A percentile compares a stretch with the other conserved stretches of the same genome.
These are phyloP conservation scores for Tulasnella sp. DNA, from an alignment of 768 basidiomycete genomes.

Conservation along the genomic window DNA sequence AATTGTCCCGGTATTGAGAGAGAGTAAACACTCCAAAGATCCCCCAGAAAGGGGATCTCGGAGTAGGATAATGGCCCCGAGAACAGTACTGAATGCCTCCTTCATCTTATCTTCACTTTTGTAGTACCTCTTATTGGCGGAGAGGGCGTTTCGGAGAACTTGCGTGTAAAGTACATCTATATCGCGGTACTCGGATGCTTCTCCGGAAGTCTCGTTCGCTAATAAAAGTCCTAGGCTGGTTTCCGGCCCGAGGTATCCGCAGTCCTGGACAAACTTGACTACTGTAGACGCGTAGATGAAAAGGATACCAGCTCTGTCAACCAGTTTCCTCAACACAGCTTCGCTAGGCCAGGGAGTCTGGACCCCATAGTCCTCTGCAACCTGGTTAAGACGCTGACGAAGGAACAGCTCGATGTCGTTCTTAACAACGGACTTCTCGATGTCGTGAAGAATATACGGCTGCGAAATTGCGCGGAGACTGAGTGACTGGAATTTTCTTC, in stretches of 20 bases:
- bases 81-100: background rate
- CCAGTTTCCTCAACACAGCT: background rate
- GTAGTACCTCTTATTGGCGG: too few relatives aligned
- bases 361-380: background rate
- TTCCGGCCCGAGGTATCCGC: background rate
- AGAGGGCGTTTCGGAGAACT: background rate
- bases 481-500: background rate
- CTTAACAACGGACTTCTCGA: constrained; percentile 17
- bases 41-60: background rate
- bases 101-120: too few relatives aligned
- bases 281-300: constrained; percentile 15
- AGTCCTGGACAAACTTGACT: background rate
- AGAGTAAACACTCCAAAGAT: background rate
- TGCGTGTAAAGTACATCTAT: background rate
- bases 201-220: too few relatives aligned
- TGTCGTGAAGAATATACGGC: constrained; percentile 16
- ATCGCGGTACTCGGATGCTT: background rate
- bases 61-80: constrained; percentile 17
- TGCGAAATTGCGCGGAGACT: background rate
- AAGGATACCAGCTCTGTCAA: background rate
- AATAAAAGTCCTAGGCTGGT: background rate
- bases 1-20: background rate
- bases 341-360: constrained; percentile 1
- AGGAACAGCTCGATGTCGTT: constrained; percentile 26
- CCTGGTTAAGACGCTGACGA: background rate